Conservation (phyloP, 1,139 yeast genomes). For the Pichia terricola region DNA sequence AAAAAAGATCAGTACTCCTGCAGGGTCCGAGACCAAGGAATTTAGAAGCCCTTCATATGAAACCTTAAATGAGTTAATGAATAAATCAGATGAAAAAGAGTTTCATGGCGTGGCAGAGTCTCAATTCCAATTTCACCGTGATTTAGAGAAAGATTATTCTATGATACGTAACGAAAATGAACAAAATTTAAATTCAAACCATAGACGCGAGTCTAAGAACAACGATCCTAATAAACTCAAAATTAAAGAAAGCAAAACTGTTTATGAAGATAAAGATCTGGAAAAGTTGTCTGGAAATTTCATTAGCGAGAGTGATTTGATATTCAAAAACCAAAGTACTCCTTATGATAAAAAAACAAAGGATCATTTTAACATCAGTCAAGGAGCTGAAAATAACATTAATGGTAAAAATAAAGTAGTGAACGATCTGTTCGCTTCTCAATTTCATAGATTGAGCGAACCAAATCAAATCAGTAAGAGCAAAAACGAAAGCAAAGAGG, state of each 20-base stretch:
- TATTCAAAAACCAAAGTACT: conserved; percentile 18
- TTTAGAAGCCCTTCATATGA: no score
- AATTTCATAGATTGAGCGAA: no score
- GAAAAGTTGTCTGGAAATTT: no score
- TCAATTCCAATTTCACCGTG: no score
- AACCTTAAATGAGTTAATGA: conserved; percentile 2
- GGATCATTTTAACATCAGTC: not conserved
- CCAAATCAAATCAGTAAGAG: not conserved
- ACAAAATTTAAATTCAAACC: no score
- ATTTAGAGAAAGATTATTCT: no score
- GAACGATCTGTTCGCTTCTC: not conserved
- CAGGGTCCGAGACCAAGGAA: not conserved
- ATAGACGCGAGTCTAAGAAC: no score
- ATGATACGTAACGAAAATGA: no score
- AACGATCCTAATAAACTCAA: no score
- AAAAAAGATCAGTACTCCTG: conserved; percentile 5
- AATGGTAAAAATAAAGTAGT: not conserved
- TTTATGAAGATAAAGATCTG: no score
- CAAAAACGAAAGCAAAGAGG: not conserved
- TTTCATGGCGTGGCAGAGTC: no score
- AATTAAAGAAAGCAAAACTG: no score
- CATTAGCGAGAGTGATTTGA: conserved; percentile 3
- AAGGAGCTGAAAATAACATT: not conserved
- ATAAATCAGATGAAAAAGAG: not conserved
- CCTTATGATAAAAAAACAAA: conserved; percentile 10